Evolutionary conservation across 768 basidiomycete genomes (phyloP), one percentile per base, ranked within the genome.

Genomic region (Pleurotus salmoneostramineus): DNA sequence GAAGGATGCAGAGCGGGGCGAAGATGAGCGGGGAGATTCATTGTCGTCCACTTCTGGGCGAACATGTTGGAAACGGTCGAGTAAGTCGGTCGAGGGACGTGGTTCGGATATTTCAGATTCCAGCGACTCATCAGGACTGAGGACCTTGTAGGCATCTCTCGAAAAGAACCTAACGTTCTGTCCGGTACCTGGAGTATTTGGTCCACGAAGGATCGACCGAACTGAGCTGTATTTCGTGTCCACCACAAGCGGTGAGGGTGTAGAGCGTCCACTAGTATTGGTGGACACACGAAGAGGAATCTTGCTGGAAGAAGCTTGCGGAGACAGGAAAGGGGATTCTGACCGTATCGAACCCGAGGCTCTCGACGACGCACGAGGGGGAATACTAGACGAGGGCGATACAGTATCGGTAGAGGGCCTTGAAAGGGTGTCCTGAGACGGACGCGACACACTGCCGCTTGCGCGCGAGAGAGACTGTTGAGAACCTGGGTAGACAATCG

Each of bases 151-250:
- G 10, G 83, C 84, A 55, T 88, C 84, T 31, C 83, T 78, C 31
- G 88, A 83, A 69, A 89, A 89, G 72, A 91, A 90, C 5, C 89
- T 84, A 43, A 91, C 89, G 59, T 84, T 89, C 66, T 85, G 84
- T n/a, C 89, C 88, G 8, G 87, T 88, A 3, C 85, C 88, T 12
- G 89, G 89, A 0, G 88, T 87, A 48, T 84, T 84, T 3, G 79
- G 81, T 60, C 86, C 84, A 43, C 87, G 85, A 31, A 91, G 77
- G 61, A 91, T 91, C 12, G 88, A 89, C 11, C 88, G 82, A 4
- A 87, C 75, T 10, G 88, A 89, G 54, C 77, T 79, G 58, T 70
- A 76, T 58, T 70, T 68, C 36, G 72, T 69, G 27, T 78, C 74
- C 46, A 67, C 58, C 21, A 60, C 65, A 50, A 58, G 74, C 56